Base-by-base conservation (phyloP, 2,329 filamentous ascomycete genomes). In the Botrytis fabae region DNA sequence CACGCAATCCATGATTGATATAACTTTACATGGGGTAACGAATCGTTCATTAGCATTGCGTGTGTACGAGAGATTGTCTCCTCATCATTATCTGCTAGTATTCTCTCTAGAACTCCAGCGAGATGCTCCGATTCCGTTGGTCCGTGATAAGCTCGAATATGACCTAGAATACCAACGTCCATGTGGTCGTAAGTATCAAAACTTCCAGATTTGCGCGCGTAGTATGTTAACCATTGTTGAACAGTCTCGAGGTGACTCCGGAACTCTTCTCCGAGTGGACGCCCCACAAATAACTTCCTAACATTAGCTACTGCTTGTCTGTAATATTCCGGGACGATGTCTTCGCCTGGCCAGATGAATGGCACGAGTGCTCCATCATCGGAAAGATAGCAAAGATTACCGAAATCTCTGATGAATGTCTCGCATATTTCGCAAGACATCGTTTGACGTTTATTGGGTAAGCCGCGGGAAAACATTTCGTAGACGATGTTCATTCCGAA, bases 341-440 rank as follows among this genome's bases (percentile, higher is more conserved):
- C 40, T 51, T 61, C 70, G 6, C 20, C 54, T 22, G 70, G 70
- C 70, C 70, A 72, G 28, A 72, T 8, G 12, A 69, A 35, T 14
- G 70, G 70, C 12, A 69, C 57, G 1, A 72, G n/a, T 35, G 25
- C 62, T 25, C 63, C 70, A 25, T 61, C 32, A 0, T 40, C 16
- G 1, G 63, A 61, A 32, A 72, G 42, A 38, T 10, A 46, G 54
- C 70, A 72, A 32, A 72, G 70, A 42, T 72, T 42, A 2, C 70
- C 63, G 7, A 48, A 61, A 4, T 60, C 38, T 72, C 25, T 28
- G 25, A 69, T 61, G 25, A 72, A 72, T 0, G 16, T 35, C 32
- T 69, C 65, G 51, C 70, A 72, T 40, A 60, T 69, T 12, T 61
- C 63, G 70, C 70, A 72, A 20, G 51, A 28, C 35, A 61, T 59